A percentile compares a stretch with the other conserved stretches of the same genome.
Conservation (phyloP, 495 filamentous ascomycete species). For the Aspergillus baeticus region DNA sequence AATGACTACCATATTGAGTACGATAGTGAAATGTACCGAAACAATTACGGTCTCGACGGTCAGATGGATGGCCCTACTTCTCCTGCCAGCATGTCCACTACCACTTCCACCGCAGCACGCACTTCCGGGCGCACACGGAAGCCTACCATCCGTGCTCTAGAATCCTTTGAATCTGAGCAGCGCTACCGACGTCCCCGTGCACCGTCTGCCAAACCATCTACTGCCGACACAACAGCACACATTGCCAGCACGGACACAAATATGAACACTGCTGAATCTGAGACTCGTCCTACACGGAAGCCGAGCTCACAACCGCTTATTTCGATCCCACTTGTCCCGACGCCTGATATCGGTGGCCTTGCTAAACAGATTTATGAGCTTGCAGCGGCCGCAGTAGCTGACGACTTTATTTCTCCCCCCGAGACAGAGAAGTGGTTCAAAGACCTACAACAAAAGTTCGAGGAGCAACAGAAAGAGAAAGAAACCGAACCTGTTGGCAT, state of each 20-base stretch:
- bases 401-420: constrained; percentile 18
- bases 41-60: constrained; percentile 27
- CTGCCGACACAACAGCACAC: not conserved
- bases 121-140: constrained; percentile 38
- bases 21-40: constrained; percentile 23
- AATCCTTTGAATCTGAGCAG: constrained; percentile 32
- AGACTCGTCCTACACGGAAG: not conserved
- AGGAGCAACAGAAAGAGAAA: constrained; percentile 11
- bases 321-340: not conserved
- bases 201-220: constrained; percentile 12
- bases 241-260: not conserved
- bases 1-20: constrained; percentile 21
- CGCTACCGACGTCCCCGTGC: constrained; percentile 20
- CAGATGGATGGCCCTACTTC: constrained; percentile 24
- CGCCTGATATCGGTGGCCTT: not conserved
- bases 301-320: not conserved
- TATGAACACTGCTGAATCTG: no score
- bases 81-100: constrained; percentile 32
- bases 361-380: constrained; percentile 27
- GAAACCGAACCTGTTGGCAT: not conserved
- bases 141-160: constrained; percentile 39
- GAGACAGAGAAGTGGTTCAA: constrained; percentile 21
- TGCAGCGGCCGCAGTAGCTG: constrained; percentile 23
- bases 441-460: constrained; percentile 21
- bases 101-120: constrained; percentile 22